Base-by-base conservation (phyloP, 768 basidiomycete genomes). In the Nidularia pulvinata region DNA sequence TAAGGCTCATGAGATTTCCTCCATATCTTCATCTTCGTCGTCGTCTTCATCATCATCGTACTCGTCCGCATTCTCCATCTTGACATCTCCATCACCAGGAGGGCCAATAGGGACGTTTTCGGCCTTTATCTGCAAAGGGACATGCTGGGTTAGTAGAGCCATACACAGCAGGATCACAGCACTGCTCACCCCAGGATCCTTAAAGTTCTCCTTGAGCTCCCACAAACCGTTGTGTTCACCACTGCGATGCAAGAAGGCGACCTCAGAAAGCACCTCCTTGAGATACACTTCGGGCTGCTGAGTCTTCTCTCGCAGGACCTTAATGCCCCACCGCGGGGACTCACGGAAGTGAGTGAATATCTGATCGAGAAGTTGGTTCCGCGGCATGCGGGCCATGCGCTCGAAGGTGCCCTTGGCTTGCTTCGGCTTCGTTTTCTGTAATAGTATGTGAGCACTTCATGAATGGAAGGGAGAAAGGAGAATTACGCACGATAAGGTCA, bases 251-350 rank as follows among this genome's bases (percentile, higher is more conserved):
- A 93, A 74, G 50, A 76, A 81, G 4, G 88, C 93, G 49, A 95
- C 86, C 58, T 91, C 89, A 32, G 72, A 74, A 32, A 96, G 72
- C 2, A 89, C 84, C 59, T 95, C 92, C 64, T 93, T 93, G 57
- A 96, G 82, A 64, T 92, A 95, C 7, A 77, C 84, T 67, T 93
- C 91, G 1, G 93, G 92, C 65, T 96, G 93, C 65, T 92, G 87
- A 0, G 90, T 91, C 56, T 81, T 83, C 62, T 92, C 88, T 43
- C 91, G 83, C 51, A 94, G 72, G 1, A 81, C 73, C 58, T 86
- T 87, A 66, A 94, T 85, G 54, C 83, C 76, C 94, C 94, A 98
- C 49, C 84, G 85, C n/a, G 86, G 81, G 44, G 80, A 80, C 55
- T 93, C 85, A 54, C 83, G 80, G 76, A 95, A 98, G 6, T 86